Evolutionary conservation across 805 yeast genomes (phyloP), one percentile per base, ranked within the genome.

Genomic region (Peterozyma xylosa): DNA sequence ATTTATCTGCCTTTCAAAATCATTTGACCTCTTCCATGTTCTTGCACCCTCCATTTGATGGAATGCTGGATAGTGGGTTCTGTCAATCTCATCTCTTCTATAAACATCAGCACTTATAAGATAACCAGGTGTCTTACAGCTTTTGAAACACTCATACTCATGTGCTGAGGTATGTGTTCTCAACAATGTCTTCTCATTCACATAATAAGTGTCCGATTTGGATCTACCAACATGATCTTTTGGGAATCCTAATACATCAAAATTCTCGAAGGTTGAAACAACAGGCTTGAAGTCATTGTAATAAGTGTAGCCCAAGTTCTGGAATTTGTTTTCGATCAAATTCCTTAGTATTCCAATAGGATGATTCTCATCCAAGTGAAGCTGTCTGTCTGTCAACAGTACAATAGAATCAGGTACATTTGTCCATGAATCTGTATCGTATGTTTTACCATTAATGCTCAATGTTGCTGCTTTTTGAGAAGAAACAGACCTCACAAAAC

Each of bases 41-140:
- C 93, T 69, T 2, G 96, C 97, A 39, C 98, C 99, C 64, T 93
- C 99, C 88, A 93, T 79, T 63, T 93, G 99, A 57, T 93, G 97
- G 65, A 93, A 93, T 0, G 86, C 97, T 1, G 99, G 98, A 59
- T 93, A 93, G 61, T 93, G 99, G 0, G 98, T 89, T 51, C 86
- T 73, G 62, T 93, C 99, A 45, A 93, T 87, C 55, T 91, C 96
- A 63, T 93, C 99, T 55, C 96, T 75, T 56, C 99, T 74, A 58
- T 90, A 93, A 9, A 93, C 99, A 62, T 93, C 99, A 1, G 98
- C 99, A 11, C 95, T 76, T 39, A 93, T 90, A 50, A 93, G 73
- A 62, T 86, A 93, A 0, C 98, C 98, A 0, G 95, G 89, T 0
- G 91, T 80, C 27, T 72, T 57, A 42, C 80, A 71, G 2, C 63